These are phyloP conservation scores for Hysterium pulicare DNA, from an alignment of 2,329 filamentous ascomycete species.

Conservation along the genomic window DNA sequence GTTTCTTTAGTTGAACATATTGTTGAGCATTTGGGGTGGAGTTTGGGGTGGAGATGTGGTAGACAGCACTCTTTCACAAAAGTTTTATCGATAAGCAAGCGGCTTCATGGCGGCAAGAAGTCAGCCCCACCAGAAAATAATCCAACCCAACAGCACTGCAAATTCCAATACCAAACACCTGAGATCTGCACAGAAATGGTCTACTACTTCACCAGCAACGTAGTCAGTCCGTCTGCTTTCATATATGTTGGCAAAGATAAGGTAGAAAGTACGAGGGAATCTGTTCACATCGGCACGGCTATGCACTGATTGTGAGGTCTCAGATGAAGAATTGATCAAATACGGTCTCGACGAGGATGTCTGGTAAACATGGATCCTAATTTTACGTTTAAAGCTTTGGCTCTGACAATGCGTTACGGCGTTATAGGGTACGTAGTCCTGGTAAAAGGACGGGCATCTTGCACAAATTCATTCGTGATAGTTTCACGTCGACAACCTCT, in stretches of 20 bases:
- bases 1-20: too few species aligned
- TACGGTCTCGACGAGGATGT: constrained; percentile 94
- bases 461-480: constrained; percentile 32
- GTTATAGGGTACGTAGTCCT: constrained; percentile 1
- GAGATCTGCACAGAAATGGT: constrained; percentile 68
- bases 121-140: too few species aligned
- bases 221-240: constrained; percentile 75
- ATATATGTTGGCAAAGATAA: constrained; percentile 99
- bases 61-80: too few species aligned
- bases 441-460: neutral
- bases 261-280: constrained; percentile 74
- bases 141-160: too few species aligned
- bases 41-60: too few species aligned
- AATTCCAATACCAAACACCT: too few species aligned
- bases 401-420: too few species aligned
- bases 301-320: neutral
- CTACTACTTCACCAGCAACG: constrained; percentile 89
- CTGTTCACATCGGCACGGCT: constrained; percentile 3
- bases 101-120: too few species aligned
- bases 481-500: constrained; percentile 98
- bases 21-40: too few species aligned
- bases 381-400: too few species aligned
- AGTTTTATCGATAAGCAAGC: too few species aligned
- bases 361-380: constrained; percentile 58
- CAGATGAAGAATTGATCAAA: constrained; percentile 95